phyloP scores from a whole-genome alignment of 805 yeast genomes.

The Candida vartiovaarae region DNA sequence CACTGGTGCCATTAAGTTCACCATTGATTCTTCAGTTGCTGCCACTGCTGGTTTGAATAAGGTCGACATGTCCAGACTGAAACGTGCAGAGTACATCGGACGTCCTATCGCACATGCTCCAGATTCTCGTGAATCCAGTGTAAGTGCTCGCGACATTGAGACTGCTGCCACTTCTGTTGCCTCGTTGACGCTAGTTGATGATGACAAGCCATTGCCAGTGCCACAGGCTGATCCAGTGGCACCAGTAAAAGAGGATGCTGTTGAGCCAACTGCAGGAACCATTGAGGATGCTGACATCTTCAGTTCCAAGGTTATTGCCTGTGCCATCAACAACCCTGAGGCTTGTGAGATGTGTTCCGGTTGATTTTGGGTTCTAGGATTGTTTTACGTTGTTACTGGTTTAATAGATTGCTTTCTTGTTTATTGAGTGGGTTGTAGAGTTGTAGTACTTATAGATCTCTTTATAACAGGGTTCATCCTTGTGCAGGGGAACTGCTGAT shows the following conservation, averaged over 20 bases:
- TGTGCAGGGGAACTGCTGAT: too few relatives aligned
- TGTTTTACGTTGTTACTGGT: background rate
- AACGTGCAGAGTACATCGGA: constrained; percentile 32
- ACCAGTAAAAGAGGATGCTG: constrained; percentile 13
- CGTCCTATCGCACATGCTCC: constrained; percentile 8
- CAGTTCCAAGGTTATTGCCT: constrained; percentile 90
- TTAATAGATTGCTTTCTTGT: background rate
- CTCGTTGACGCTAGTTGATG: constrained; percentile 35
- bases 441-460: too few relatives aligned
- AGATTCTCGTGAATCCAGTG: constrained; percentile 20
- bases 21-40: constrained; percentile 87
- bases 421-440: too few relatives aligned
- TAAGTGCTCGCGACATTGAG: constrained; percentile 28
- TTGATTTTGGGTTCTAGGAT: constrained; percentile 28
- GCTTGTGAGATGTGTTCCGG: constrained; percentile 99
- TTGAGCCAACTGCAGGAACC: constrained; percentile 27
- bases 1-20: constrained; percentile 91
- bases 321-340: constrained; percentile 96
- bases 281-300: constrained; percentile 69
- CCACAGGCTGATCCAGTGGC: constrained; percentile 15
- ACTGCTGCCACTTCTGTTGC: constrained; percentile 29
- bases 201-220: constrained; percentile 25
- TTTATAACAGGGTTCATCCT: too few relatives aligned
- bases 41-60: constrained; percentile 70
- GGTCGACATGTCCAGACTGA: constrained; percentile 28